Percentiles rank a stretch among this genome's conserved stretches.
Conservation (phyloP, 179 eudicot genomes). For the Sideroxylon spinosum region DNA sequence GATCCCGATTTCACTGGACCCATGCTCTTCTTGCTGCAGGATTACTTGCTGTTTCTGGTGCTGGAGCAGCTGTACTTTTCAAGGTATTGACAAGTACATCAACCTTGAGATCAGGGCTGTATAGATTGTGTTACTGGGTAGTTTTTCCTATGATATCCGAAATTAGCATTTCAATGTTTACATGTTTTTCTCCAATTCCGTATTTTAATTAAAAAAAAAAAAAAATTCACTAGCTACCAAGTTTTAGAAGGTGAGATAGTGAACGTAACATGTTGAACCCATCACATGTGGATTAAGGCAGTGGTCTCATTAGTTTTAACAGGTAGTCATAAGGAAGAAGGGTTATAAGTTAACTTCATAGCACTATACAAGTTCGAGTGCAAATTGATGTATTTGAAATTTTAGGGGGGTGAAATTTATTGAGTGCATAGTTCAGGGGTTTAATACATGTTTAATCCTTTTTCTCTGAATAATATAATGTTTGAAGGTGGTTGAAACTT, state of each 20-base stretch:
- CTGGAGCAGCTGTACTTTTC: constrained; percentile 72
- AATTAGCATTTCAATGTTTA: neutral
- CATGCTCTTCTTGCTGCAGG: constrained; percentile 81
- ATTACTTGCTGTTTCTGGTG: constrained; percentile 74
- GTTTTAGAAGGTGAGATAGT: neutral
- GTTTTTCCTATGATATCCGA: neutral
- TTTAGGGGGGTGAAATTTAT: neutral
- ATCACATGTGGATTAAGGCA: neutral
- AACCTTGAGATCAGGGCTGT: neutral
- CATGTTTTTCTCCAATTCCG: too few relatives aligned
- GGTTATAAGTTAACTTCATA: neutral
- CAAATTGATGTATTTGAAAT: constrained; percentile 4
- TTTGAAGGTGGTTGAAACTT: neutral
- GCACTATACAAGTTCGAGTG: neutral
- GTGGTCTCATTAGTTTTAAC: neutral
- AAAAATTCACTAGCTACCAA: neutral
- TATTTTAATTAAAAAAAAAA: neutral
- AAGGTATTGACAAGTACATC: constrained; percentile 43
- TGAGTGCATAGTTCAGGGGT: neutral
- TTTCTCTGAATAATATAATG: neutral
- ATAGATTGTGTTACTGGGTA: neutral
- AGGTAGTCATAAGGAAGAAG: neutral
- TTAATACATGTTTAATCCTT: neutral
- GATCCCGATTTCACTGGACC: constrained; percentile 62
- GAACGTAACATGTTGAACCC: neutral